Evolutionary conservation across 2,329 filamentous ascomycete genomes (phyloP), one percentile per base, ranked within the genome.

Genomic region (Nothophaeocryptopus gaeumannii): DNA sequence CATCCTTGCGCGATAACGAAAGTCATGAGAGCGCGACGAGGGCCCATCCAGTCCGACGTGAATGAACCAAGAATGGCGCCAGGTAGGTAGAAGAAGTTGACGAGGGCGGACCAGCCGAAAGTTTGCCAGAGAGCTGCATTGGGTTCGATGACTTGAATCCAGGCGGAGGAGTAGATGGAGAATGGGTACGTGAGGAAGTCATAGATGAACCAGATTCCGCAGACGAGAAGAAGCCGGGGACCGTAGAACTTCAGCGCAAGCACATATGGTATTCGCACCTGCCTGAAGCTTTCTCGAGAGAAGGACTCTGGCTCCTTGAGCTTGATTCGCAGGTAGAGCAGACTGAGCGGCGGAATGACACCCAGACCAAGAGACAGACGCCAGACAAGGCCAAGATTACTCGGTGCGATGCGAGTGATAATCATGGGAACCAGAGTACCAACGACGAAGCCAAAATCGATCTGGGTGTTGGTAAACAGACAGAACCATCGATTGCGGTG

Each of bases 51-150:
- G 70, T 96, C 91, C 20, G 83, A 86, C 5, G 87, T 73, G 48
- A 87, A 87, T 0, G 88, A 86, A 14, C 91, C 91, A 3, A 86
- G 70, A 45, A 91, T 75, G 16, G 88, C 88, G 1, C 91, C 91
- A 0, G 89, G 90, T 41, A 95, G 79, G 69, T 95, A 95, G 70
- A 96, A 96, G 55, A 89, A 74, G 68, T 93, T 95, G 73, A 95
- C 83, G 36, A 96, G 79, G 0, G 86, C 89, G 65, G 89, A 90
- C 89, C 89, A 96, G 35, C 89, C 91, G 54, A 96, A 91, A 9
- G 83, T 74, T 55, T 86, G 86, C 64, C 88, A 92, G 1, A 96
- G 73, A 0, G 85, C 79, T 0, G 81, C 37, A 9, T 60, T 39
- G 76, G 4, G 67, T 8, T 81, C 80, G 36, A 85, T 82, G 26